Evolutionary conservation across 371 early-diverging fungal genomes (phyloP), one percentile per base, ranked within the genome.

Genomic region (Choanephora cucurbitarum): DNA sequence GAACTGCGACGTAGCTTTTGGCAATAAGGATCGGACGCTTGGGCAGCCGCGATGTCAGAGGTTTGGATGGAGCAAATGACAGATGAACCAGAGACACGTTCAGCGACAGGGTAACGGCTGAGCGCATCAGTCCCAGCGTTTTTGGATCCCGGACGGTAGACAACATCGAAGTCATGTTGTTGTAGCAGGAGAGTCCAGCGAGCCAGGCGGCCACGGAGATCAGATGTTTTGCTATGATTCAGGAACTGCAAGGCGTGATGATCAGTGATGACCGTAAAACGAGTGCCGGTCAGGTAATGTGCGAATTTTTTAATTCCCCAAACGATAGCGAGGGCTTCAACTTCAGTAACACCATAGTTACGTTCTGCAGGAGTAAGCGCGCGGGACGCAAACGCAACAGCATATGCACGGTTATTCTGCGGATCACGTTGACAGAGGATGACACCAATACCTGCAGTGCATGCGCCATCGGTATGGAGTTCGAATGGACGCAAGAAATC

Each of bases 401-500:
- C 40, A 13, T 22, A 5, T 46, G 45, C 55, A 28, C 28, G 46
- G 21, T 40, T 23, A 0, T 57, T 1, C 34, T 47, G 44, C 31
- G 64, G 48, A 11, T 56, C 47, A 9, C 32, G 8, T 60, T 78
- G 77, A 3, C 48, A 45, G 0, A 81, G 49, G 0, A 75, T 56
- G 0, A 63, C 70, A 1, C 67, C 46, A 45, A 79, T 67, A 1
- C 75, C 77, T 0, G 64, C 64, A 21, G 66, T 70, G 15, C 69
- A 72, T 0, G 78, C 79, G 47, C 77, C 75, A 4, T 58, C 62
- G 19, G 65, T 44, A n/a, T 79, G 28, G 7, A 64, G 60, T 50
- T 73, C 74, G 1, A 33, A 14, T 9, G 67, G 34, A 1, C 55
- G 33, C 45, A 7, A 28, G 28, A 33, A 6, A 70, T 58, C 17